These are phyloP conservation scores for maize (Zea mays) DNA, from an alignment of 176 grass and related monocot species.

Conservation along the genomic window DNA sequence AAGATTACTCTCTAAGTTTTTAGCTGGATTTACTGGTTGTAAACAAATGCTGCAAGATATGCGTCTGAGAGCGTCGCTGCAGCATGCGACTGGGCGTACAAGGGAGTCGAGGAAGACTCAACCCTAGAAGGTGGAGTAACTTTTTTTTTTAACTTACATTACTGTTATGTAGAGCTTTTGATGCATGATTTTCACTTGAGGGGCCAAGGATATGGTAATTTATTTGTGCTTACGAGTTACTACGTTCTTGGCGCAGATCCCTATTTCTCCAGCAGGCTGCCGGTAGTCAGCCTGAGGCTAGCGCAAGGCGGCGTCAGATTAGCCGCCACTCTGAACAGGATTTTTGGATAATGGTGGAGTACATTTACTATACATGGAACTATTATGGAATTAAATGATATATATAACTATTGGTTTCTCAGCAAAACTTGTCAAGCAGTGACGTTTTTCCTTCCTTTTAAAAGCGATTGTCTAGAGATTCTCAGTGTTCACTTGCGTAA, in stretches of 20 bases:
- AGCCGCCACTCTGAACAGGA: slow-evolving; percentile 64
- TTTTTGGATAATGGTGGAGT: slow-evolving; percentile 33
- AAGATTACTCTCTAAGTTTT: background rate
- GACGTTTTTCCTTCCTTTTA: background rate
- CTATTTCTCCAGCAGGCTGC: slow-evolving; percentile 60
- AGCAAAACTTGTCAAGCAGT: background rate
- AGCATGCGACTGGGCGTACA: slow-evolving; percentile 70
- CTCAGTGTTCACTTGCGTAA: background rate
- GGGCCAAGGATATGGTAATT: background rate
- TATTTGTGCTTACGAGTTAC: background rate
- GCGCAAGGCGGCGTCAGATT: slow-evolving; percentile 56
- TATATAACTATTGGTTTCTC: background rate
- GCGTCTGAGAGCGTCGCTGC: slow-evolving; percentile 61
- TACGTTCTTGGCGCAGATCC: slow-evolving; percentile 43
- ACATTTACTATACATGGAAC: background rate
- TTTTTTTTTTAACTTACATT: background rate
- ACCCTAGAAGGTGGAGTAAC: slow-evolving; percentile 32
- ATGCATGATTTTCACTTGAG: background rate
- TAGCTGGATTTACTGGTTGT: background rate
- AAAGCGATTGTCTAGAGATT: no score
- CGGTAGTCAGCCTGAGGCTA: slow-evolving; percentile 51
- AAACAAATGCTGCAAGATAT: slow-evolving; percentile 40
- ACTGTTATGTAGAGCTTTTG: background rate
- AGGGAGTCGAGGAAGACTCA: slow-evolving; percentile 41
- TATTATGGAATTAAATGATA: background rate